Conservation (phyloP, 2,329 filamentous ascomycete genomes). For the Colletotrichum euphorbiae region DNA sequence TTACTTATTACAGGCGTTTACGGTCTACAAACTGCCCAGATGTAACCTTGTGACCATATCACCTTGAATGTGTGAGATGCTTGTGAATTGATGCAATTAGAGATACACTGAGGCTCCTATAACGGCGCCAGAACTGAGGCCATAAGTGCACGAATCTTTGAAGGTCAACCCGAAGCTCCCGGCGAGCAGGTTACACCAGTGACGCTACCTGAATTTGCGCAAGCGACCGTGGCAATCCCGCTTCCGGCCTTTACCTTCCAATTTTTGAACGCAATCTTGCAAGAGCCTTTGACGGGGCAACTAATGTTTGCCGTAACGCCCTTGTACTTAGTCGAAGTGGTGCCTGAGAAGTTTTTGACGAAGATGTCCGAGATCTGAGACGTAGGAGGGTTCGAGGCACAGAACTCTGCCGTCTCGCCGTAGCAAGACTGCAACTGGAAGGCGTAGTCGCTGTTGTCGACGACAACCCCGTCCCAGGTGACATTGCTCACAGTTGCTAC, state of each 20-base stretch:
- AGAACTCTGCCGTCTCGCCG: conserved; percentile 50
- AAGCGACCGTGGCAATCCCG: not conserved
- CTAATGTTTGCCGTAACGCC: conserved; percentile 51
- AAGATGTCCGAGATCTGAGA: conserved; percentile 50
- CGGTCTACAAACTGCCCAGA: too few species aligned
- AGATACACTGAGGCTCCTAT: too few species aligned
- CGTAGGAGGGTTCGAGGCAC: conserved; percentile 48
- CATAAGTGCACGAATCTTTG: not conserved
- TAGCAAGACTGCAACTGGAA: conserved; percentile 61
- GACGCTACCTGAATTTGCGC: not conserved
- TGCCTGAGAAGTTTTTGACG: conserved; percentile 53
- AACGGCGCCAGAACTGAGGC: too few species aligned
- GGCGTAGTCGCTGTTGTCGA: conserved; percentile 55
- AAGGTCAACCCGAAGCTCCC: not conserved
- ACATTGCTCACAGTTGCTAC: conserved; percentile 54
- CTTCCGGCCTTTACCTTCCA: conserved; percentile 47
- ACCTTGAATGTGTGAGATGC: too few species aligned
- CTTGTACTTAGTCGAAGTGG: conserved; percentile 51
- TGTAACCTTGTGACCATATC: too few species aligned
- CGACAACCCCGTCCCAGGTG: conserved; percentile 51
- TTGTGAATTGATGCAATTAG: too few species aligned
- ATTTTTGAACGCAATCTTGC: conserved; percentile 48
- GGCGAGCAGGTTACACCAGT: not conserved
- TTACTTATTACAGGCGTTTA: too few species aligned
- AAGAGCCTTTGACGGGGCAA: conserved; percentile 52